Base-by-base conservation (phyloP, 768 basidiomycete species). In the Tricholoma furcatifolium region DNA sequence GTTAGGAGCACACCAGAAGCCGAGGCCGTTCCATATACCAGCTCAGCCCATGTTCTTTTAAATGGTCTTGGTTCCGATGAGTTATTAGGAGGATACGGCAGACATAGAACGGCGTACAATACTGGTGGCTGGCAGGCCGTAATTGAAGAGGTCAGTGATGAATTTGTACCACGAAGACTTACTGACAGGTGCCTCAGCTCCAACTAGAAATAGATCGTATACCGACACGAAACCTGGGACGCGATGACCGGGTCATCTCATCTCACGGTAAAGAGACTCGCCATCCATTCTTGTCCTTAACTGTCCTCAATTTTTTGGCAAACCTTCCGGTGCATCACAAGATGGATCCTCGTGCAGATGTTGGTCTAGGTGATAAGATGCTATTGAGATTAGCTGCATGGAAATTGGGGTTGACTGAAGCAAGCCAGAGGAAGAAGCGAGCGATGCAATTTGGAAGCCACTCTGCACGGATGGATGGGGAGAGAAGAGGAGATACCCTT, bases 391-490 rank as follows among this genome's bases (percentile, higher is more conserved):
- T 88, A 24, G 84, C 87, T 2, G 84, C 88, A 32, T 70, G 74
- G 56, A 81, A 82, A 58, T 61, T 93, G n/a, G 94, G 95, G 0
- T 73, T 98, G 39, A 68, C 79, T 2, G 82, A 85, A 57, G 91
- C 92, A 5, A 88, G 88, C 56, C 53, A 60, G 47, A 74, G 91
- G 57, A 93, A 88, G 67, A 99, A 99, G 72, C 69, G 90, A 53
- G 97, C 97, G 12, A 97, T 98, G 90, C 97, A 98, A 63, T 99
- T 99, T 71, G 96, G 96, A 15, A 90, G 82, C 62, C 84, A 85
- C 68, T 89, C 91, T 27, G 91, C 91, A 15, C 74, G 90, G 53
- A 92, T 93, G 91, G 84, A 86, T 15, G 85, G 82, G 2, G 80
- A 82, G 43, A 70, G 68, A 53, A 77, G 78, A 34, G 88, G 87